Evolutionary conservation across 2,329 filamentous ascomycete species (phyloP).

Genomic region (Cercospora sojina): DNA sequence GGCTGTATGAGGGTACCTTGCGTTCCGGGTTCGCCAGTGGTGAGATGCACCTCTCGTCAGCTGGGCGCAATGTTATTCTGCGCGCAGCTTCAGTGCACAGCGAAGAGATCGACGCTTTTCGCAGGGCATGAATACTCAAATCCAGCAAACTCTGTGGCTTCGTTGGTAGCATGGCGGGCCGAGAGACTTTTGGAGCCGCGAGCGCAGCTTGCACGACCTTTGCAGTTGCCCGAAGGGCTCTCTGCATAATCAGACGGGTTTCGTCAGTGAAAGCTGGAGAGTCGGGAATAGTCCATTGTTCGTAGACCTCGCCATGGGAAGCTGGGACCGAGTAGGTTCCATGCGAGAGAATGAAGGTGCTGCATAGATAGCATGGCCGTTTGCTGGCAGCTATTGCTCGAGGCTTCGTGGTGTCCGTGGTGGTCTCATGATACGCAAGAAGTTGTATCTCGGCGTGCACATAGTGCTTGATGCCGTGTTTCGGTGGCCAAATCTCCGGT

Average conservation of each 20-base stretch:
- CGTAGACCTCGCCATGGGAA: background rate
- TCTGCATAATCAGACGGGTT: background rate
- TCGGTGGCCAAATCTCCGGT: background rate
- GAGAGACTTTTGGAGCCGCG: background rate
- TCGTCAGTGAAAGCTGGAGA: background rate
- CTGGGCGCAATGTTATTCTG: background rate
- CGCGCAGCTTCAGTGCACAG: background rate
- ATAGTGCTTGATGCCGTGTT: background rate
- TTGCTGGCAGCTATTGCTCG: background rate
- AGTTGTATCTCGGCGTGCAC: background rate
- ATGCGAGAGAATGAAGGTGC: background rate
- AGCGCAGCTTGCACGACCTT: background rate
- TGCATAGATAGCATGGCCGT: background rate
- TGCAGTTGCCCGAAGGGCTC: background rate
- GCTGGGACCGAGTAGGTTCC: background rate
- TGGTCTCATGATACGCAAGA: background rate
- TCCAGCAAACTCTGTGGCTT: background rate
- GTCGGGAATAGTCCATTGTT: background rate
- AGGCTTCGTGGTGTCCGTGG: background rate
- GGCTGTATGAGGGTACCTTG: background rate
- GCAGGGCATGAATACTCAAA: background rate
- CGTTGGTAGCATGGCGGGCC: background rate
- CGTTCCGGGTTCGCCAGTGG: background rate
- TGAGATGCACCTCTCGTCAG: background rate
- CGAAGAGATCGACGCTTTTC: background rate